These are phyloP conservation scores for Solanum ossicruentum DNA, from an alignment of 257 asterid genomes.

Conservation along the genomic window DNA sequence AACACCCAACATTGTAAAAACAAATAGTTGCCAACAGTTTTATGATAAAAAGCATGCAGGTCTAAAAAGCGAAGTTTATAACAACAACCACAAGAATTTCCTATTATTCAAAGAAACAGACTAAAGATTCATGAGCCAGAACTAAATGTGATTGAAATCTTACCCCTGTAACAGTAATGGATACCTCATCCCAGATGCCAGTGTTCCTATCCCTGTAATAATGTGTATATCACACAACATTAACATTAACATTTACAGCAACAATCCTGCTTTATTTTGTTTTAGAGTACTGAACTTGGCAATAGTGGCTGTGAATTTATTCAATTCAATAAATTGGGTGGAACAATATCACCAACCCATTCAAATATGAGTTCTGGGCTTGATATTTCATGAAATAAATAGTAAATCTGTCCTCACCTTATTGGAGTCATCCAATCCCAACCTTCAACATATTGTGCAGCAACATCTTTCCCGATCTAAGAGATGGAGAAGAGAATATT, in stretches of 20 bases:
- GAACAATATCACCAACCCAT: neutral
- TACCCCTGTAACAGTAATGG: constrained; percentile 86
- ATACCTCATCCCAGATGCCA: constrained; percentile 98
- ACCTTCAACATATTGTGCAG: constrained; percentile 90
- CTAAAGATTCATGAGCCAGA: neutral
- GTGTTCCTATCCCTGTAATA: constrained; percentile 89
- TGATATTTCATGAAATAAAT: neutral
- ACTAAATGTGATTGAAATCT: constrained; percentile 12
- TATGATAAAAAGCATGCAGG: neutral
- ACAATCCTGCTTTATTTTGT: neutral
- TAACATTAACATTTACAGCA: neutral
- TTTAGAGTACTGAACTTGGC: neutral
- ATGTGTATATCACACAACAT: neutral
- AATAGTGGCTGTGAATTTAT: neutral
- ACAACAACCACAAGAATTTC: neutral
- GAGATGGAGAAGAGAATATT: constrained; percentile 4
- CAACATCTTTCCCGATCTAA: constrained; percentile 95
- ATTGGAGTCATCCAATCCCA: constrained; percentile 99
- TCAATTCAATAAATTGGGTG: neutral
- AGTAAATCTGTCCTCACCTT: constrained; percentile 32
- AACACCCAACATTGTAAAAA: neutral
- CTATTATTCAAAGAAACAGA: neutral
- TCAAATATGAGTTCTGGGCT: neutral
- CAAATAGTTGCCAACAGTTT: neutral
- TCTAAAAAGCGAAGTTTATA: neutral